Base-by-base conservation (phyloP, 345 rosid genomes). In the Laguncularia racemosa region DNA sequence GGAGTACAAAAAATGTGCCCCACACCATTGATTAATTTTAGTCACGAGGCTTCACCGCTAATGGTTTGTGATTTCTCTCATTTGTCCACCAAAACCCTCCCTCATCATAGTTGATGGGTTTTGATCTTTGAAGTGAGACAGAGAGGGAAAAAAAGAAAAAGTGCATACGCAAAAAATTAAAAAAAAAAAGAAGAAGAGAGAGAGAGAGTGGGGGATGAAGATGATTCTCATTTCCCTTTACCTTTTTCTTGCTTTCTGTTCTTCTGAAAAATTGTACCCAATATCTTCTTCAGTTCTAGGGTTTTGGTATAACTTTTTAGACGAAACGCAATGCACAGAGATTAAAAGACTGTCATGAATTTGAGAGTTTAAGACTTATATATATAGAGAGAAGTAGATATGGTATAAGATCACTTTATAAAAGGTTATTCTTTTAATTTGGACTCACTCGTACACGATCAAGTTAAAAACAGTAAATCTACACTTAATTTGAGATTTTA, bases 351-450 rank as follows among this genome's bases (percentile, higher is more conserved):
- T 20, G 19, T 55, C 15, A 44, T 46, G 12, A 33, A 16, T 14
- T 21, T 13, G 58, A 55, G 58, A 54, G 58, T 46, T 17, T 38
- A 46, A 16, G 58, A 46, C 0, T 38, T 55, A 55, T 55, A 55
- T 55, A 40, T 46, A 55, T 46, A 46, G 13, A 40, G 6, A 33
- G 10, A 9, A 33, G 40, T 33, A 18, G 20, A 6, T 10, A 55
- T 9, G 13, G 44, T 1, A 14, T 16, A 33, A 6, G 4, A 33
- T 33, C 11, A 33, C 40, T 33, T 7, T 33, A 33, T 9, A 33
- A 33, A 33, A 9, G 40, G 40, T 33, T 33, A 2, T 23, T 23
- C 5, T 23, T 23, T 23, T 23, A 23, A 23, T 2, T n/a, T n/a
- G n/a, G n/a, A n/a, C n/a, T n/a, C n/a, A n/a, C n/a, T n/a, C n/a